A percentile compares a stretch with the other conserved stretches of the same genome.
phyloP scores from a whole-genome alignment of 2,329 filamentous ascomycete species.

The Ilyonectria sp. region DNA sequence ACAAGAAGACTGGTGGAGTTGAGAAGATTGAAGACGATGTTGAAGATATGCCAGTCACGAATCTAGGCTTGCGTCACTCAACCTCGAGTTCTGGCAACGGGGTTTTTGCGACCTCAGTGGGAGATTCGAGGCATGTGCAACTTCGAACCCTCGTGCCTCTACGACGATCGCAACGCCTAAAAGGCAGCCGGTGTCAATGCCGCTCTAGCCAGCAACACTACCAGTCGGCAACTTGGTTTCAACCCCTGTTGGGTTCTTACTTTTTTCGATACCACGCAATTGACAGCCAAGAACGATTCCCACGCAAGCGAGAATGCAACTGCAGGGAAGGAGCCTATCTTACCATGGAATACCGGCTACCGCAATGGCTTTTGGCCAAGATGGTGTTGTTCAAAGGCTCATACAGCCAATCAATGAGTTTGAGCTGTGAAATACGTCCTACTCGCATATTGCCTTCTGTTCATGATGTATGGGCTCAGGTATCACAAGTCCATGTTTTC shows the following conservation, averaged over 20 bases:
- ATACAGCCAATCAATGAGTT: background rate
- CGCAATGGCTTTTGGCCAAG: constrained; percentile 34
- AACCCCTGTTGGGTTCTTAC: constrained; percentile 10
- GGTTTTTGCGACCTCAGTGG: too few species aligned
- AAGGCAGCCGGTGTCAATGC: constrained; percentile 24
- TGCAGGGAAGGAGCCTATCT: background rate
- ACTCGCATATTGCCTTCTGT: rapidly evolving
- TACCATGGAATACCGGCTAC: constrained; percentile 17
- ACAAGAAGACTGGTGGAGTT: too few species aligned
- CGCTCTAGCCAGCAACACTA: background rate
- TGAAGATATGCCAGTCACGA: too few species aligned
- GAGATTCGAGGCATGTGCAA: background rate
- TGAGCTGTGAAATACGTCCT: constrained; percentile 16
- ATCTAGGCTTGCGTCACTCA: too few species aligned
- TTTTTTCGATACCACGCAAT: rapidly evolving
- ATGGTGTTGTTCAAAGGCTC: background rate
- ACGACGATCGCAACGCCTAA: background rate
- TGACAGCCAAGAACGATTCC: rapidly evolving
- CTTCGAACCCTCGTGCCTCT: background rate
- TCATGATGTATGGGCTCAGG: rapidly evolving
- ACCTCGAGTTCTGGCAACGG: too few species aligned
- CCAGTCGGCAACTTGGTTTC: constrained; percentile 1
- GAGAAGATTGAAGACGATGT: too few species aligned
- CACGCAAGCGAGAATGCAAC: background rate
- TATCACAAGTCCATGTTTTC: rapidly evolving